Conservation (phyloP, 2,329 filamentous ascomycete genomes). For the Kalmusia sp. region DNA sequence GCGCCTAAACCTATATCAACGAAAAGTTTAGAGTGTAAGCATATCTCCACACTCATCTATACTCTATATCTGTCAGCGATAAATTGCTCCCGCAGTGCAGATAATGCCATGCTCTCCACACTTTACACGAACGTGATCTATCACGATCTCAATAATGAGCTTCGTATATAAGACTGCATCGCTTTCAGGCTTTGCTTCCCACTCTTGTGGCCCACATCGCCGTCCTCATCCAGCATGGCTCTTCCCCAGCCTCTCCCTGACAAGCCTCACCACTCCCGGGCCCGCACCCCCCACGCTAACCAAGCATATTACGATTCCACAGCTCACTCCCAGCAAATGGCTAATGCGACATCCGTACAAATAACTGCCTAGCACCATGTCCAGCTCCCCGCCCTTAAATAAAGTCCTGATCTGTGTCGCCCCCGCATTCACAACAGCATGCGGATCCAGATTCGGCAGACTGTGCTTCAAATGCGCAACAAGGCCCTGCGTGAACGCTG, state of each 20-base stretch:
- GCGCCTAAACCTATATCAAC: too few relatives aligned
- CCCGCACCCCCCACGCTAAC: slow-evolving; percentile 8
- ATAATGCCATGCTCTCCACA: too few relatives aligned
- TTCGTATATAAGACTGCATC: too few relatives aligned
- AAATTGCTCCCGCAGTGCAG: too few relatives aligned
- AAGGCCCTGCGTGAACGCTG: slow-evolving; percentile 49
- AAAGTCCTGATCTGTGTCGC: slow-evolving; percentile 49
- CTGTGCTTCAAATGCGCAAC: slow-evolving; percentile 32
- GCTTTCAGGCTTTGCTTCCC: too few relatives aligned
- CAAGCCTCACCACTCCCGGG: neutral
- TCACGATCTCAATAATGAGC: too few relatives aligned
- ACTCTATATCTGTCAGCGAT: too few relatives aligned
- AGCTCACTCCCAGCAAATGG: slow-evolving; percentile 15
- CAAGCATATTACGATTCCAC: slow-evolving; percentile 15
- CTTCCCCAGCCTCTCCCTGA: slow-evolving; percentile 6
- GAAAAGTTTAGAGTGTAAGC: too few relatives aligned
- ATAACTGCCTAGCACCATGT: slow-evolving; percentile 19
- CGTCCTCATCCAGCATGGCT: slow-evolving; percentile 3
- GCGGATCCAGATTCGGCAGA: slow-evolving; percentile 42
- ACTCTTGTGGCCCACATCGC: too few relatives aligned
- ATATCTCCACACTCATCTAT: too few relatives aligned
- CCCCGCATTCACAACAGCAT: slow-evolving; percentile 45
- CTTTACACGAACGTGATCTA: too few relatives aligned
- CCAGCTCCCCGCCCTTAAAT: slow-evolving; percentile 27
- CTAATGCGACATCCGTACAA: slow-evolving; percentile 22